Evolutionary conservation across 2,329 filamentous ascomycete species (phyloP), one percentile per base, ranked within the genome.

Genomic region (Metarhizium robertsii): DNA sequence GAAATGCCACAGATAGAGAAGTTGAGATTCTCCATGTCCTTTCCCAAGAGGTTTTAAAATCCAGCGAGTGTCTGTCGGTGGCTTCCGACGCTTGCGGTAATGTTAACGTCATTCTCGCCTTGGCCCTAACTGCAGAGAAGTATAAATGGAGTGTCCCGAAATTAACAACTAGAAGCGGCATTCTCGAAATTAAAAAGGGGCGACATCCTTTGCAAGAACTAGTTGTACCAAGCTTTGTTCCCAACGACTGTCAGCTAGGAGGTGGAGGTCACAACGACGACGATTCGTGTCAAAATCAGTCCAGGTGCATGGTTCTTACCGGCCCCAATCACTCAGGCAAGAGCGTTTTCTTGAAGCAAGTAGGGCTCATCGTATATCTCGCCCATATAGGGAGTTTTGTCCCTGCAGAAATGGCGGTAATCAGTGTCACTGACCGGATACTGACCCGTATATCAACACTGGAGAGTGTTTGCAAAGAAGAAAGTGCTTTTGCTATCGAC

Each of bases 281-380:
- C 20, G 20, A 40, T n/a, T 16, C 10, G 6, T 29, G 45, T 13
- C 20, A 51, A 50, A 52, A 54, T 6, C n/a, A 59, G 18, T 46
- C 52, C 2, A 59, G 61, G 13, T 90, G 81, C 60, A 86, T 90
- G 72, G 68, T 96, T 6, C 71, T 99, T 63, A 97, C 94, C 0
- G 94, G 94, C 0, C 92, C 94, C 4, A 99, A 99, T 63, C 95
- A 94, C 67, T 97, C 94, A 0, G 94, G 94, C 0, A 99, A 99
- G 70, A 97, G 91, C 62, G 83, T 97, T 0, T 97, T 96, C 69
- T 79, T 97, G 66, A 99, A 95, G 69, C 92, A 99, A 68, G 83
- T 90, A 36, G 94, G 92, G 4, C 74, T 96, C 52, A 94, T 96
- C 57, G 85, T 95, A 14, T 96, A 94, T 66, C 80, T 99, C 69